These are phyloP conservation scores for Salix suchowensis DNA, from an alignment of 345 rosid species.

Conservation along the genomic window DNA sequence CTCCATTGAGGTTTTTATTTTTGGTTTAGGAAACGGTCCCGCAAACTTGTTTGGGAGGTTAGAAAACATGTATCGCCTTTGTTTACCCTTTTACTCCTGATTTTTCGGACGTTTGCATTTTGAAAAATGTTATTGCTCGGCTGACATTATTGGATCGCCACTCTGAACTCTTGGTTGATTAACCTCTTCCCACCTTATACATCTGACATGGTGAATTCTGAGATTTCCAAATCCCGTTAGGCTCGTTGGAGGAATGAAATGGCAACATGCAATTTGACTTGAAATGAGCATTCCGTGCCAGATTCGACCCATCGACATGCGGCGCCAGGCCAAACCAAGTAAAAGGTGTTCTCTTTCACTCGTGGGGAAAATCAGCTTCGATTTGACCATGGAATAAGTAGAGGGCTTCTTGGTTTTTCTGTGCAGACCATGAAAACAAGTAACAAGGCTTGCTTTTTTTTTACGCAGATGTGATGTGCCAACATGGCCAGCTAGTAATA, in stretches of 20 bases:
- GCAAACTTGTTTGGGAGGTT: background rate
- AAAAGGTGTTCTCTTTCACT: too few relatives aligned
- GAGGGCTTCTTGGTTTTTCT: background rate
- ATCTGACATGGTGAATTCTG: too few relatives aligned
- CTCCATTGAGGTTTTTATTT: background rate
- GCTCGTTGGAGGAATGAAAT: too few relatives aligned
- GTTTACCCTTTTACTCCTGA: background rate
- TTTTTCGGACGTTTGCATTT: background rate
- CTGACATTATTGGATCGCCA: background rate
- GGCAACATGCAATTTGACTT: too few relatives aligned
- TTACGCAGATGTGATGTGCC: background rate
- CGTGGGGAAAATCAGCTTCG: too few relatives aligned
- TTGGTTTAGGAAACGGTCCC: background rate
- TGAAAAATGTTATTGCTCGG: background rate
- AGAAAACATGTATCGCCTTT: background rate
- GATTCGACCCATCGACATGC: too few relatives aligned
- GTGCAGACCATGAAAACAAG: too few relatives aligned
- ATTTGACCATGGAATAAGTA: too few relatives aligned
- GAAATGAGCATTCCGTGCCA: too few relatives aligned
- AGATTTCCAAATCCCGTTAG: too few relatives aligned
- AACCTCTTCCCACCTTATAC: background rate
- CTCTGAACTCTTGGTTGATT: background rate
- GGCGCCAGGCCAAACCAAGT: too few relatives aligned
- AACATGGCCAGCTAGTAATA: background rate
- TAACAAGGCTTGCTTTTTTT: too few relatives aligned